phyloP scores from a whole-genome alignment of 2,329 filamentous ascomycete species.

The Sclerotinia trifoliorum region DNA sequence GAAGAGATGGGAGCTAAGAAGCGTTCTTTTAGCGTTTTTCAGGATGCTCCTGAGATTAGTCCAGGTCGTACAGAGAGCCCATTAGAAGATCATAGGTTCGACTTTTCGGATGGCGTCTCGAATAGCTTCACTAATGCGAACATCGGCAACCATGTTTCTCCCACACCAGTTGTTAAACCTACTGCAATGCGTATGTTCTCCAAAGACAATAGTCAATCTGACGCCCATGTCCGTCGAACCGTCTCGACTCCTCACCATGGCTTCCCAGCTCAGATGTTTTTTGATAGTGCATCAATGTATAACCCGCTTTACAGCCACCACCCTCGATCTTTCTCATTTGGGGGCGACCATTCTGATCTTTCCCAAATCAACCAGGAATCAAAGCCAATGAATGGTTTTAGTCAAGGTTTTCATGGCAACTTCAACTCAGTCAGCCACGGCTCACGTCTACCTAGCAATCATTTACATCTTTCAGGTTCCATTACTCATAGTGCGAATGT shows the following conservation, averaged over 20 bases:
- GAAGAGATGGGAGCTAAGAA: slow-evolving; percentile 35
- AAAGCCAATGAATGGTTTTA: slow-evolving; percentile 19
- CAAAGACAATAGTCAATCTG: slow-evolving; percentile 34
- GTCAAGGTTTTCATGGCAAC: slow-evolving; percentile 26
- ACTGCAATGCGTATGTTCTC: slow-evolving; percentile 28
- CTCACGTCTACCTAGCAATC: slow-evolving; percentile 12
- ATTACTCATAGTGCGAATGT: slow-evolving; percentile 13
- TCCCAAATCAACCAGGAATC: slow-evolving; percentile 1
- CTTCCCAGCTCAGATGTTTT: slow-evolving; percentile 35
- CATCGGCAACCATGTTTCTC: slow-evolving; percentile 28
- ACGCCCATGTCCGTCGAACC: slow-evolving; percentile 29
- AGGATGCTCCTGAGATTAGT: slow-evolving; percentile 36
- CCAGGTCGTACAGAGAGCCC: slow-evolving; percentile 39
- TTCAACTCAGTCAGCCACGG: slow-evolving; percentile 27
- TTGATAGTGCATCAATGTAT: slow-evolving; percentile 29
- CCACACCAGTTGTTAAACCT: slow-evolving; percentile 33
- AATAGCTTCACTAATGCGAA: slow-evolving; percentile 26
- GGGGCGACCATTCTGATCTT: slow-evolving; percentile 18
- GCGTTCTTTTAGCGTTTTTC: slow-evolving; percentile 35
- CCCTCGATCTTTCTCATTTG: slow-evolving; percentile 29
- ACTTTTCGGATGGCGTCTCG: slow-evolving; percentile 33
- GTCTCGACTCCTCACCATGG: slow-evolving; percentile 28
- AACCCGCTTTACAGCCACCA: slow-evolving; percentile 38
- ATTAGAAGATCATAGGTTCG: slow-evolving; percentile 38
- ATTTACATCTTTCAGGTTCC: slow-evolving; percentile 20